Evolutionary conservation across 768 basidiomycete genomes (phyloP).

Genomic region (Macrolepiota fuliginosa): DNA sequence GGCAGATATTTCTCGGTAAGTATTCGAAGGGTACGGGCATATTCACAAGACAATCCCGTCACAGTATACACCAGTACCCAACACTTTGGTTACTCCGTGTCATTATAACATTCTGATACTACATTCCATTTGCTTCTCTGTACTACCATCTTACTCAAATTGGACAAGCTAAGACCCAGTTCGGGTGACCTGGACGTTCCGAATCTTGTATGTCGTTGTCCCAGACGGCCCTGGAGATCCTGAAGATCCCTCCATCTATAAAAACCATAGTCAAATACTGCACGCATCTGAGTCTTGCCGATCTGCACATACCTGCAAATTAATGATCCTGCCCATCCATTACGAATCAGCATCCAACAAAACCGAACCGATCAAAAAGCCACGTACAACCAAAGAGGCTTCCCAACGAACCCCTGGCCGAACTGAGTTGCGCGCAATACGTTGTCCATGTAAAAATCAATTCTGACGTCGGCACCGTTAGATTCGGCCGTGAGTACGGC

Average conservation of each 20-base stretch:
- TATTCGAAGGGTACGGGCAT: neutral
- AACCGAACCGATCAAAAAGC: neutral
- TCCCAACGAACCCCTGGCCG: constrained; percentile 37
- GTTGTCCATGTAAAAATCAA: constrained; percentile 42
- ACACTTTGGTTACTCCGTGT: too few relatives aligned
- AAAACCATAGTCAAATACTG: neutral
- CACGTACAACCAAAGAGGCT: constrained; percentile 41
- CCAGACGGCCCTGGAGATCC: constrained; percentile 40
- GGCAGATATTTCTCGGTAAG: too few relatives aligned
- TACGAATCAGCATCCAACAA: neutral
- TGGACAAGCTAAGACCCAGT: constrained; percentile 23
- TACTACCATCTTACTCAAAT: too few relatives aligned
- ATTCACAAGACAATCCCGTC: neutral
- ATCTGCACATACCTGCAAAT: constrained; percentile 31
- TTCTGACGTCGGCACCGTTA: constrained; percentile 34
- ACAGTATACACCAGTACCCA: too few relatives aligned
- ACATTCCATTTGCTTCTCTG: too few relatives aligned
- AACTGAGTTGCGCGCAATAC: constrained; percentile 34
- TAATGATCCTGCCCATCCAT: constrained; percentile 32
- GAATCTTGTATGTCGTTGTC: constrained; percentile 39
- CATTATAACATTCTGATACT: too few relatives aligned
- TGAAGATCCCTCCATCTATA: constrained; percentile 44
- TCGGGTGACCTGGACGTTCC: constrained; percentile 38
- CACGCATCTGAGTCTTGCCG: neutral
- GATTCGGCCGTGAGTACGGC: constrained; percentile 38